These are phyloP conservation scores for Warburgia ugandensis DNA, from an alignment of 164 flowering plant species.

Conservation along the genomic window DNA sequence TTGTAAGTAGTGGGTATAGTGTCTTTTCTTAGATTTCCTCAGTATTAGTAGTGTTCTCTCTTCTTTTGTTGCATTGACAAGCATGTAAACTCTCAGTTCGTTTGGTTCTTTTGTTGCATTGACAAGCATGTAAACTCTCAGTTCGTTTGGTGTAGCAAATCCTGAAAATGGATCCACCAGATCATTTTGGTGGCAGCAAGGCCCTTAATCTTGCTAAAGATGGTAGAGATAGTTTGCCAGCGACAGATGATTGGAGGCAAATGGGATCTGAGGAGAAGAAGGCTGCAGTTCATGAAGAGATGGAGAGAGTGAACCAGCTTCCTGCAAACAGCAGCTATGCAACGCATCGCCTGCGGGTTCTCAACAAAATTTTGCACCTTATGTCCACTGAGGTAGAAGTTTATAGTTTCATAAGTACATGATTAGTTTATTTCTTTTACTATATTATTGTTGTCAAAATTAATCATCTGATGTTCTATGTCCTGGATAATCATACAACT, in stretches of 20 bases:
- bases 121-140: too few relatives aligned
- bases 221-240: conserved; percentile 6
- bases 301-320: conserved; percentile 48
- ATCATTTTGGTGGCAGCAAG: conserved; percentile 12
- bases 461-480: not conserved
- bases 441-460: not conserved
- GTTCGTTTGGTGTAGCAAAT: too few relatives aligned
- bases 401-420: not conserved
- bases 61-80: too few relatives aligned
- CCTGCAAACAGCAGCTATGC: conserved; percentile 63
- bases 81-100: too few relatives aligned
- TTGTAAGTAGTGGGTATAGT: too few relatives aligned
- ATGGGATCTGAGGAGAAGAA: conserved; percentile 32
- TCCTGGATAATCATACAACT: too few relatives aligned
- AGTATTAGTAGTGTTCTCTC: too few relatives aligned
- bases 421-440: not conserved
- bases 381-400: conserved; percentile 48
- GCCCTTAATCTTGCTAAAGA: conserved; percentile 21
- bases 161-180: conserved; percentile 19
- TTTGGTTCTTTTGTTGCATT: too few relatives aligned
- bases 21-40: too few relatives aligned
- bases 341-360: conserved; percentile 54
- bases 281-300: conserved; percentile 52
- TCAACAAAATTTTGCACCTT: conserved; percentile 64
- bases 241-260: conserved; percentile 15